Percentiles rank a stretch among this genome's conserved stretches.
phyloP scores from a whole-genome alignment of 2,329 filamentous ascomycete species.

The Escovopsis sp. region DNA sequence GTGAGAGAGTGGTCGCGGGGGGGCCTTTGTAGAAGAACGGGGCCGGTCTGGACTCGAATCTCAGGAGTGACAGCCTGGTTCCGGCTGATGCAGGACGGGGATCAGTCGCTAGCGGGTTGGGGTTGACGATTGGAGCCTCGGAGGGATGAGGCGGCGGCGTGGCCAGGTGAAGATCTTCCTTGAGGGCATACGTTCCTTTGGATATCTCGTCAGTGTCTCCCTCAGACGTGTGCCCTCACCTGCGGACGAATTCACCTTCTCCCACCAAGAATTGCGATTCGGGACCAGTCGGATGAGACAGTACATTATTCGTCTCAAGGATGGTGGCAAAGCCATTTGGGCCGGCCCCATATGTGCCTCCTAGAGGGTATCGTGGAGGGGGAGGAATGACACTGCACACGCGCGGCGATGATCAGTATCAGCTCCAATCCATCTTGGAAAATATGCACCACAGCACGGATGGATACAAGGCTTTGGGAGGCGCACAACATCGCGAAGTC shows the following conservation, averaged over 20 bases:
- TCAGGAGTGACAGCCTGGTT: conserved; percentile 68
- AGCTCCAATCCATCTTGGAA: too few relatives aligned
- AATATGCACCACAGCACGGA: too few relatives aligned
- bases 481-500: too few relatives aligned
- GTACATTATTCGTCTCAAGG: conserved; percentile 86
- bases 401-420: conserved; percentile 6
- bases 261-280: conserved; percentile 87
- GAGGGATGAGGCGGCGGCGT: conserved; percentile 93
- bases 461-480: background rate
- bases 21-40: conserved; percentile 40
- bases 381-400: conserved; percentile 62
- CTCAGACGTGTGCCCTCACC: background rate
- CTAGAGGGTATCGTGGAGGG: conserved; percentile 67
- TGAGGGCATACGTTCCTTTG: conserved; percentile 72
- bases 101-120: conserved; percentile 78
- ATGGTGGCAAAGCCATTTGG: conserved; percentile 56
- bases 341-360: conserved; percentile 55
- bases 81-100: conserved; percentile 73
- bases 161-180: conserved; percentile 82
- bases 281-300: conserved; percentile 64
- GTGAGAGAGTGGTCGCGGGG: conserved; percentile 34
- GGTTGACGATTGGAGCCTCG: conserved; percentile 72
- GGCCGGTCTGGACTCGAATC: conserved; percentile 48
- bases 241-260: conserved; percentile 48
- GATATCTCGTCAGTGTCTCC: conserved; percentile 5